Conservation (phyloP, 2,329 filamentous ascomycete species). For the Pseudogymnoascus sp. region DNA sequence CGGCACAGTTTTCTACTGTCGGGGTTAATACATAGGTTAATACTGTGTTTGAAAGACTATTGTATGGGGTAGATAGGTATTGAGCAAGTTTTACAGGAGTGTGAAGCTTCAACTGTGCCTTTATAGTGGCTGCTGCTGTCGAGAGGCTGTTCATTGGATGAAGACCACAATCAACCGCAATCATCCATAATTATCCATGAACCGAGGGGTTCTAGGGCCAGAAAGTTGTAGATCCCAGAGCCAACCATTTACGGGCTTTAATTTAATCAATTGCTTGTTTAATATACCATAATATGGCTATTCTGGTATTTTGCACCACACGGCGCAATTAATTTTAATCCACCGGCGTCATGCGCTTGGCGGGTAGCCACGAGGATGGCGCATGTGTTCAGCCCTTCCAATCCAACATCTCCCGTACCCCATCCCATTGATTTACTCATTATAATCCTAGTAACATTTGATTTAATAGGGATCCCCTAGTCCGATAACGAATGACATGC, state of each 20-base stretch:
- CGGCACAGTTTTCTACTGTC: neutral
- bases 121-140: neutral
- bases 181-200: neutral
- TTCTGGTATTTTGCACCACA: neutral
- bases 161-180: neutral
- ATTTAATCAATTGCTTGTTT: neutral
- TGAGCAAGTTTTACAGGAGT: conserved; percentile 1
- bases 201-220: neutral
- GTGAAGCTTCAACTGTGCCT: neutral
- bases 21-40: neutral
- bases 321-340: neutral
- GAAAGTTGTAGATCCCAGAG: neutral
- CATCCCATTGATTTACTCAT: too few species aligned
- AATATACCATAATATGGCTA: neutral
- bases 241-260: neutral
- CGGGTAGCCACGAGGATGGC: neutral
- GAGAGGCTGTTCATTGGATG: neutral
- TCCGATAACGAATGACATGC: too few species aligned
- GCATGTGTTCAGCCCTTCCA: neutral
- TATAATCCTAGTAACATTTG: too few species aligned
- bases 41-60: neutral
- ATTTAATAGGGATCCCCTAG: too few species aligned
- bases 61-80: neutral
- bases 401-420: neutral
- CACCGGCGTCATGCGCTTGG: neutral